A percentile compares a stretch with the other conserved stretches of the same genome.
Conservation (phyloP, 768 basidiomycete species). For the Pholiota conissans region DNA sequence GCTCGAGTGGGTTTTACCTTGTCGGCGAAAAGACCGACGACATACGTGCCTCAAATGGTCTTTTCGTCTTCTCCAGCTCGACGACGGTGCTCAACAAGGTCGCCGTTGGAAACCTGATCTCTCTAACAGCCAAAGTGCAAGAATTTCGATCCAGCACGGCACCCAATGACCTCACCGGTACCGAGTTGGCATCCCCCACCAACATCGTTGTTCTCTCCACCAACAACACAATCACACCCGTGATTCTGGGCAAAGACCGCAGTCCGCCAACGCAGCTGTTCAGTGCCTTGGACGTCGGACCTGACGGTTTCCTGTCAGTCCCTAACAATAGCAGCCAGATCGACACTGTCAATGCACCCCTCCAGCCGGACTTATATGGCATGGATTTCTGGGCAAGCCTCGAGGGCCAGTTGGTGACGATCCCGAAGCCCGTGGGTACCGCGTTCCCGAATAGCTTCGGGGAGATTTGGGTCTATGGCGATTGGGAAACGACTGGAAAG, state of each 20-base stretch:
- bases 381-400: slow-evolving; percentile 68
- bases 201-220: slow-evolving; percentile 44
- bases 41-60: slow-evolving; percentile 48
- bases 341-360: slow-evolving; percentile 42
- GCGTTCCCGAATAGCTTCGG: slow-evolving; percentile 54
- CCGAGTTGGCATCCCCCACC: slow-evolving; percentile 47
- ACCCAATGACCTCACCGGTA: slow-evolving; percentile 48
- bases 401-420: slow-evolving; percentile 56
- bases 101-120: slow-evolving; percentile 47
- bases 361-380: slow-evolving; percentile 52
- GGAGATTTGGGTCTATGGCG: slow-evolving; percentile 60
- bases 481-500: slow-evolving; percentile 54
- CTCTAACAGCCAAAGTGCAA: slow-evolving; percentile 43
- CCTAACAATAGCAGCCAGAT: slow-evolving; percentile 54
- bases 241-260: slow-evolving; percentile 53
- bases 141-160: slow-evolving; percentile 46
- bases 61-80: slow-evolving; percentile 49
- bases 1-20: slow-evolving; percentile 49
- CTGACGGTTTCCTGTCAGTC: slow-evolving; percentile 54
- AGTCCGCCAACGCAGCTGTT: slow-evolving; percentile 50
- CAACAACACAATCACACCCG: slow-evolving; percentile 45
- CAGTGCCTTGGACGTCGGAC: slow-evolving; percentile 47
- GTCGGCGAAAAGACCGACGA: slow-evolving; percentile 43
- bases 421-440: slow-evolving; percentile 46
- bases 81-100: slow-evolving; percentile 36